These are phyloP conservation scores for Leishmania braziliensis DNA, from an alignment of 208 protist genomes.

Conservation along the genomic window DNA sequence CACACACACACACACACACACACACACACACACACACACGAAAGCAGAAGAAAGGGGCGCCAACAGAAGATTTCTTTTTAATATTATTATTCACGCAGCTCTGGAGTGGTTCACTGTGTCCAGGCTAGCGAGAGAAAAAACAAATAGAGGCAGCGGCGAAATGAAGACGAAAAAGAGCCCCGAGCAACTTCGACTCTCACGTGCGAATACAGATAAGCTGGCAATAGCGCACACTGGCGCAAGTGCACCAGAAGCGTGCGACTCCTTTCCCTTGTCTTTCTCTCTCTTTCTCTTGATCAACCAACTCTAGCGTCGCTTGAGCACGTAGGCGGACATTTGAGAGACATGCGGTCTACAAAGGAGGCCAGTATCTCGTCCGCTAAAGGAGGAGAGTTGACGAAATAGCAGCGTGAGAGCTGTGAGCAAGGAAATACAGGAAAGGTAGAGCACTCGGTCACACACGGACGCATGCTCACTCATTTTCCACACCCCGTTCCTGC, in stretches of 20 bases:
- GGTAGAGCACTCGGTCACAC: background rate
- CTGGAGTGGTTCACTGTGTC: constrained; percentile 13
- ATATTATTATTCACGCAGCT: background rate
- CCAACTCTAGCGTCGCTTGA: background rate
- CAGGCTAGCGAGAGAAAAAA: background rate
- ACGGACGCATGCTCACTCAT: background rate
- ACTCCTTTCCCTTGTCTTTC: background rate
- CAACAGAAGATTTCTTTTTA: background rate
- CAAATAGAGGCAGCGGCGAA: background rate
- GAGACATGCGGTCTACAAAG: background rate
- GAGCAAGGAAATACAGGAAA: background rate
- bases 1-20: background rate
- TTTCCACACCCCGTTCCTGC: background rate
- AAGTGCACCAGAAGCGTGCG: background rate
- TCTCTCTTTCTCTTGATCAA: background rate
- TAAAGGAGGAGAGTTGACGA: background rate
- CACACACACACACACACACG: background rate
- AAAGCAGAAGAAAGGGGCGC: background rate
- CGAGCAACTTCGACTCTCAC: background rate
- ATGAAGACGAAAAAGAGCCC: background rate
- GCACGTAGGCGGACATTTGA: background rate
- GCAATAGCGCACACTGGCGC: background rate
- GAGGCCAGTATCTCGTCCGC: background rate
- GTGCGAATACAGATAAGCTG: background rate
- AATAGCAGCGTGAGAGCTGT: background rate